Evolutionary conservation across 2,329 filamentous ascomycete genomes (phyloP), one percentile per base, ranked within the genome.

Genomic region (Aspergillus versicolor): DNA sequence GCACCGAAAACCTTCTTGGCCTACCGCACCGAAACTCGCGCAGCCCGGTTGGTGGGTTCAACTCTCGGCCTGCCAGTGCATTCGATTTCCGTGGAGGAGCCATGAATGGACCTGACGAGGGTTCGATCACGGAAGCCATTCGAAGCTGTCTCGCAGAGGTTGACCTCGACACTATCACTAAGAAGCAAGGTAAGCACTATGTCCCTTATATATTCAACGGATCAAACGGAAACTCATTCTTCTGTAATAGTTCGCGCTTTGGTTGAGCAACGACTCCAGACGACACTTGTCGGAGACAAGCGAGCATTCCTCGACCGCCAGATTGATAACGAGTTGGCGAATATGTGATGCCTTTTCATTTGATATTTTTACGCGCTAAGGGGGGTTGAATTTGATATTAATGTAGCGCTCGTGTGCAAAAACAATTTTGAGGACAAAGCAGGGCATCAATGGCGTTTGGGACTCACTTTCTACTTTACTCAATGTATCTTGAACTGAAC

Each of bases 81-180:
- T 72, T 82, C 64, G 84, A 86, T 64, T 88, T 88, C 78, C 82
- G 84, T 63, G 79, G 75, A 45, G 76, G 68, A 17, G 73, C 70
- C 37, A 43, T 55, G 21, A 57, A 54, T 22, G 91, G 90, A 0
- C 90, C 91, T 0, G 90, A 89, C 63, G 92, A 97, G 67, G 80
- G 79, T 45, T 83, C 86, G 59, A 97, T 99, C 63, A 82, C 91
- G 17, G 90, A 95, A 60, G 89, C 90, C 1, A 93, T 97, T 61
- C 89, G 91, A 68, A 80, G 83, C 50, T 94, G 94, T 66, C 80
- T 99, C 61, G 78, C 82, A 15, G 93, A 97, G 68, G 92, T 97
- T 0, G 93, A 99, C 73, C 81, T 99, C 42, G 94, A 99, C 73
- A 93, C 84, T n/a, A 91, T 97, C 47, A 99, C 94, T 6, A 99